A percentile compares a stretch with the other conserved stretches of the same genome.
phyloP scores from a whole-genome alignment of 108 stramenopile species.

The Seminavis robusta region DNA sequence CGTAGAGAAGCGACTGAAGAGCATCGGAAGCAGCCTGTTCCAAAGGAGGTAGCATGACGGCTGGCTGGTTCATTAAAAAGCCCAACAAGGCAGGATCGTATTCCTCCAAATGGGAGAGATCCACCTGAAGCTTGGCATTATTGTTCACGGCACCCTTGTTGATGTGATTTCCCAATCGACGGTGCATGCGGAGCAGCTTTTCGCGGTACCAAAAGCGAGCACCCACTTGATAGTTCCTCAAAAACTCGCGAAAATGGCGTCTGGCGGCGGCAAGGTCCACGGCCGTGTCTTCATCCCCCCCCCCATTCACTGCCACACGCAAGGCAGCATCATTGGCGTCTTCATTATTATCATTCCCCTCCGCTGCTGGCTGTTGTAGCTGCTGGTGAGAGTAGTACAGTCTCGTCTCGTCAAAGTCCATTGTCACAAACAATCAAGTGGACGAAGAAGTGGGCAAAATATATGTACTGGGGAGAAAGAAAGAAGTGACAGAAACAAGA shows the following conservation, averaged over 20 bases:
- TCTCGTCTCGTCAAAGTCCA: constrained; percentile 84
- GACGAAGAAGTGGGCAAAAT: no score
- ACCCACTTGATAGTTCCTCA: constrained; percentile 48
- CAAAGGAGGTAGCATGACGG: constrained; percentile 57
- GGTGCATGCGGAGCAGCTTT: constrained; percentile 77
- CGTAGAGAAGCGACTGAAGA: constrained; percentile 59
- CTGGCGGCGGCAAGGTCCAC: constrained; percentile 57
- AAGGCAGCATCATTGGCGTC: constrained; percentile 1
- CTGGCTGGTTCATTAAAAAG: constrained; percentile 61
- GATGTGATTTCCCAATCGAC: constrained; percentile 34
- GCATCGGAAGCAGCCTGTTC: constrained; percentile 78
- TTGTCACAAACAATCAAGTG: no score
- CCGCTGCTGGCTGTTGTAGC: constrained; percentile 33
- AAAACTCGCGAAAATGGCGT: constrained; percentile 83
- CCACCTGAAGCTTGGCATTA: constrained; percentile 53
- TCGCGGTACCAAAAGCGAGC: constrained; percentile 76
- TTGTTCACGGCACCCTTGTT: constrained; percentile 23
- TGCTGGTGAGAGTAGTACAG: constrained; percentile 88
- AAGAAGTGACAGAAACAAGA: no score
- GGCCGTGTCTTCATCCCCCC: constrained; percentile 32
- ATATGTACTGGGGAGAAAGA: no score
- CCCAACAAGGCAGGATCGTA: constrained; percentile 81
- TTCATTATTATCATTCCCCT: not conserved
- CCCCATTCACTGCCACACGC: constrained; percentile 3
- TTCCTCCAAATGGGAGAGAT: constrained; percentile 82